phyloP scores from a whole-genome alignment of 2,329 filamentous ascomycete genomes.

The Dothistroma pini region DNA sequence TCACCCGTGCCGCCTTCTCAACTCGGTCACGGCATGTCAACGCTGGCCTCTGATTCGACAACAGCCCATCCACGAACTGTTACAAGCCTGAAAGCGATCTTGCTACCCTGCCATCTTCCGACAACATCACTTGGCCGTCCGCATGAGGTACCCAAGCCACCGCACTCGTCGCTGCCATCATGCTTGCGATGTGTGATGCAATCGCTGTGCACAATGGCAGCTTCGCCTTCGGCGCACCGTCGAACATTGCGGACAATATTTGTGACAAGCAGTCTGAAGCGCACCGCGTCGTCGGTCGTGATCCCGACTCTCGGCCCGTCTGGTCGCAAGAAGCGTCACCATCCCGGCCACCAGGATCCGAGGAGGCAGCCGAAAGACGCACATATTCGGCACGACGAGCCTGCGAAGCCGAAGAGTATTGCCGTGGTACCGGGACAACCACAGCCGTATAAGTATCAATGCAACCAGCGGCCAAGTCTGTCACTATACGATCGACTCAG shows the following conservation, averaged over 20 bases:
- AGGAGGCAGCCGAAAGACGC: background rate
- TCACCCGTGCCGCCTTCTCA: background rate
- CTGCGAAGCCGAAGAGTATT: background rate
- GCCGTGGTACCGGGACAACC: background rate
- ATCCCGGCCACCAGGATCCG: background rate
- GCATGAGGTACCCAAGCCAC: background rate
- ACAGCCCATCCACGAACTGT: background rate
- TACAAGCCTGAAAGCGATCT: background rate
- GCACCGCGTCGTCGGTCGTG: background rate
- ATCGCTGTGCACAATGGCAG: background rate
- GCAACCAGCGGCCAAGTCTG: too few relatives aligned
- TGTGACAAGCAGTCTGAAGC: background rate
- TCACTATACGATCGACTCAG: too few relatives aligned
- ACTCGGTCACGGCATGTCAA: background rate
- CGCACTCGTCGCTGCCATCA: background rate
- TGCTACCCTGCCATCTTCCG: background rate
- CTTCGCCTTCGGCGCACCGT: too few relatives aligned
- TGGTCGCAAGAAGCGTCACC: background rate
- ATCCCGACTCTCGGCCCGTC: background rate
- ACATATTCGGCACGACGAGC: background rate
- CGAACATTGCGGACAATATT: too few relatives aligned
- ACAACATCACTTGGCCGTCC: background rate
- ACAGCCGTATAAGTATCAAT: too few relatives aligned
- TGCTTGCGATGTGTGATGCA: background rate
- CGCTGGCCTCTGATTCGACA: background rate